Conservation (phyloP, 2,329 filamentous ascomycete genomes). For the Claviceps cyperi region DNA sequence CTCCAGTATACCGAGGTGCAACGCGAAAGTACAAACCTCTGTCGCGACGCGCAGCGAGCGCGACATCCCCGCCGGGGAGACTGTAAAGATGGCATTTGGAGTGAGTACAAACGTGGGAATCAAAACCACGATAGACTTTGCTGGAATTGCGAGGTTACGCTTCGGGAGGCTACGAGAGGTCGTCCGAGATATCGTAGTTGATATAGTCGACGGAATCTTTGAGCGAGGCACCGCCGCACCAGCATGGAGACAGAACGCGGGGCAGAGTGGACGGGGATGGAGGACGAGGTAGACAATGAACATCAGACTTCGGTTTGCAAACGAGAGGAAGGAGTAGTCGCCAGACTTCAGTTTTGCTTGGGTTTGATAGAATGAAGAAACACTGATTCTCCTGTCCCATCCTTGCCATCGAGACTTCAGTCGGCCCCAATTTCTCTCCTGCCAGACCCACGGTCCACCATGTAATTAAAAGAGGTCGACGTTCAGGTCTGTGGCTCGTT, state of each 20-base stretch:
- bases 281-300: neutral
- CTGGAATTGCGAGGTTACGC: neutral
- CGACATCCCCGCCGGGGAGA: slow-evolving; percentile 1
- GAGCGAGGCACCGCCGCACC: no score
- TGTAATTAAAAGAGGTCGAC: no score
- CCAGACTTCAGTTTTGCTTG: neutral
- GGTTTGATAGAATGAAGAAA: neutral
- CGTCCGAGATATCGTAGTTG: neutral
- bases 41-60: slow-evolving; percentile 1
- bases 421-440: neutral
- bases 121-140: neutral
- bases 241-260: neutral
- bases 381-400: no score
- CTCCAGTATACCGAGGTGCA: neutral
- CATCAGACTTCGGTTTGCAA: neutral
- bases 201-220: neutral
- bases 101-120: neutral
- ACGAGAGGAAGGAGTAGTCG: no score
- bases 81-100: slow-evolving; percentile 4
- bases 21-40: slow-evolving; percentile 2
- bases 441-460: neutral
- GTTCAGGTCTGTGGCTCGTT: neutral
- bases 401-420: neutral
- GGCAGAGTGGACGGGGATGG: neutral
- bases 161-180: neutral